phyloP scores from a whole-genome alignment of 208 protist genomes.

The Leptomonas pyrrhocoris region DNA sequence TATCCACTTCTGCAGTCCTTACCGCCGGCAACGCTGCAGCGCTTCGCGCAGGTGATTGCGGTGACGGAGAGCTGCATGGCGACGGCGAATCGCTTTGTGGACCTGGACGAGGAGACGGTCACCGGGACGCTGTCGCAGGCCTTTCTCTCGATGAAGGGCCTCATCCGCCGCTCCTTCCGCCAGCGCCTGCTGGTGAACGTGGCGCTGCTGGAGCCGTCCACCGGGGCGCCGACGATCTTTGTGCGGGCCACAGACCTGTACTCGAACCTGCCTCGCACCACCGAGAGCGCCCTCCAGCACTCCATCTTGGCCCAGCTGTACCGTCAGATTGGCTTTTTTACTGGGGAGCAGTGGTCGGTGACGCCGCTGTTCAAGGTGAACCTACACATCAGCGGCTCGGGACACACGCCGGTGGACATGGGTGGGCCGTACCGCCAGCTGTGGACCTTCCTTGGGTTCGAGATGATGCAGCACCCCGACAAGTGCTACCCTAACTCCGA shows the following conservation, averaged over 20 bases:
- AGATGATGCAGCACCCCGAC: constrained; percentile 90
- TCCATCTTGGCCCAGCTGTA: constrained; percentile 87
- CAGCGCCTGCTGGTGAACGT: constrained; percentile 78
- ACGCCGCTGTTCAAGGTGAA: constrained; percentile 86
- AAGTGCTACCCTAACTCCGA: constrained; percentile 84
- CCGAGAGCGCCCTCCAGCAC: constrained; percentile 76
- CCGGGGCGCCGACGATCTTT: constrained; percentile 53
- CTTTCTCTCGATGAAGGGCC: constrained; percentile 83
- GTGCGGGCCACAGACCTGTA: constrained; percentile 78
- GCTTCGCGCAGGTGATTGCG: constrained; percentile 69
- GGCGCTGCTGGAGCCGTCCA: constrained; percentile 54
- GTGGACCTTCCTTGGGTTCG: constrained; percentile 87
- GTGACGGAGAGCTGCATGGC: constrained; percentile 91
- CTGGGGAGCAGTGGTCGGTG: constrained; percentile 56
- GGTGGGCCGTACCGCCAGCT: constrained; percentile 90
- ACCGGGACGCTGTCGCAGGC: constrained; percentile 65
- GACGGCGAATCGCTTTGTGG: constrained; percentile 83
- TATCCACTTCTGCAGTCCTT: constrained; percentile 63
- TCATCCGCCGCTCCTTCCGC: constrained; percentile 81
- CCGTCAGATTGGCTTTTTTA: constrained; percentile 84
- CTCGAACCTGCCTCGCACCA: constrained; percentile 72
- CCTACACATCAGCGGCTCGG: constrained; percentile 75
- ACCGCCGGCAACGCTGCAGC: constrained; percentile 36
- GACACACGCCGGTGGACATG: constrained; percentile 85
- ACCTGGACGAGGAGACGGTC: constrained; percentile 79